Evolutionary conservation across 179 eudicot species (phyloP), one percentile per base, ranked within the genome.

Genomic region (Spergularia azorica): DNA sequence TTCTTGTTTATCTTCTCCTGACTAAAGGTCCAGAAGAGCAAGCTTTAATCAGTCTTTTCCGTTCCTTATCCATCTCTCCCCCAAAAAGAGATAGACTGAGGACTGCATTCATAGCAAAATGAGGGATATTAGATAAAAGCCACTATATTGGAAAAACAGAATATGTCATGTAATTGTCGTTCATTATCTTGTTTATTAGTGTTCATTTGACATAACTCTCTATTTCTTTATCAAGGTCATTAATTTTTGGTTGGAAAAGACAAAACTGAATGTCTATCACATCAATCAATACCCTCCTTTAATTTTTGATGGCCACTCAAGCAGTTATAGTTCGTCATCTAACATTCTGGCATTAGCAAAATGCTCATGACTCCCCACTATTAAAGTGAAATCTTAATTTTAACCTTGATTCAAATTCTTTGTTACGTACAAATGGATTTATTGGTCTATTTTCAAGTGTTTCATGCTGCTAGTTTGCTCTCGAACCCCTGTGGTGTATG

Each of bases 391-490:
- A 41, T 13, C 32, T 39, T 41, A 59, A 43, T 39, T 20, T 73
- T 20, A 50, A n/a, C 6, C 12, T 46, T 32, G 55, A 46, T 43
- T 21, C 46, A 6, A 15, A 50, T 6, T 4, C 39, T 54, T 62
- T 62, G 32, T 13, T 62, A 46, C 50, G 26, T 58, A 14, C 5
- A 21, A 16, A 4, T 74, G 54, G 50, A 4, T 0, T 48, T 36
- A 1, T 26, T 8, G 21, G 20, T 8, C 8, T 26, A 21, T 50
- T 13, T 9, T 76, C n/a, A 46, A 46, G 8, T 50, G 17, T 63
- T n/a, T 64, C 54, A 4, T 75, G 39, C 51, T 56, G 55, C 26
- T 38, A 38, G 57, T 57, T 76, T 77, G 66, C 8, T 17, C 17
- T 50, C 46, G 7, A 15, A 43, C 8, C 36, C 20, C 32, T 76